Conservation (phyloP, 768 basidiomycete species). For the Strobilomyces echinocephalus region DNA sequence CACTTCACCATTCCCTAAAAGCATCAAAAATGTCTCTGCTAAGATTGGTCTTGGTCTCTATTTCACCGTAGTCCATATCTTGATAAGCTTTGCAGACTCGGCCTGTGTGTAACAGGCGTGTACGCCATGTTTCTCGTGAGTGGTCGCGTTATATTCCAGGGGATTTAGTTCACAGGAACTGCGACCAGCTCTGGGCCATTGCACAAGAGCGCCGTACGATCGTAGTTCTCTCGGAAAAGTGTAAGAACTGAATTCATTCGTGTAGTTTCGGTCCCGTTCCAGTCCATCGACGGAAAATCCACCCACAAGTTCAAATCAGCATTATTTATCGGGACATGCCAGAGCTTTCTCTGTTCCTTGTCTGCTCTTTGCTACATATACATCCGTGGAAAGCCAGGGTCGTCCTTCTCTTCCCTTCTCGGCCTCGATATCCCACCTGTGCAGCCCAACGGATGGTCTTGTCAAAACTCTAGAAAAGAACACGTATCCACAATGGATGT, state of each 20-base stretch:
- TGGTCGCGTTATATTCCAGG: conserved; percentile 2
- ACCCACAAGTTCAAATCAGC: conserved; percentile 80
- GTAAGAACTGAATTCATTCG: not conserved
- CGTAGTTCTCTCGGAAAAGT: not conserved
- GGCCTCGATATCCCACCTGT: conserved; percentile 45
- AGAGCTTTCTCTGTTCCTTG: conserved; percentile 72
- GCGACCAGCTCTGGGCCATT: conserved; percentile 74
- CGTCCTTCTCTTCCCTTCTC: conserved; percentile 51
- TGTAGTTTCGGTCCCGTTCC: conserved; percentile 80
- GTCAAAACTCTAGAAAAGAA: conserved; percentile 22
- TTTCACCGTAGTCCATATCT: not conserved
- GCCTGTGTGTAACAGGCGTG: conserved; percentile 77
- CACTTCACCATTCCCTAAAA: not conserved
- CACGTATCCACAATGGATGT: conserved; percentile 26
- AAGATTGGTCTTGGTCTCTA: conserved; percentile 12
- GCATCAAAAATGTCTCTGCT: conserved; percentile 20
- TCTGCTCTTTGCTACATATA: conserved; percentile 76
- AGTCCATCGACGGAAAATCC: conserved; percentile 55
- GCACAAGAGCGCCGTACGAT: conserved; percentile 87
- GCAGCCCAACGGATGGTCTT: conserved; percentile 18
- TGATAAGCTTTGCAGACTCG: conserved; percentile 43
- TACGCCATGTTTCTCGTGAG: conserved; percentile 89
- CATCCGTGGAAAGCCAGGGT: conserved; percentile 50
- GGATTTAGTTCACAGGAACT: conserved; percentile 2
- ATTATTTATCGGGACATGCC: conserved; percentile 79